Conservation (phyloP, 2,329 filamentous ascomycete species). For the Pseudogymnoascus pannorum region DNA sequence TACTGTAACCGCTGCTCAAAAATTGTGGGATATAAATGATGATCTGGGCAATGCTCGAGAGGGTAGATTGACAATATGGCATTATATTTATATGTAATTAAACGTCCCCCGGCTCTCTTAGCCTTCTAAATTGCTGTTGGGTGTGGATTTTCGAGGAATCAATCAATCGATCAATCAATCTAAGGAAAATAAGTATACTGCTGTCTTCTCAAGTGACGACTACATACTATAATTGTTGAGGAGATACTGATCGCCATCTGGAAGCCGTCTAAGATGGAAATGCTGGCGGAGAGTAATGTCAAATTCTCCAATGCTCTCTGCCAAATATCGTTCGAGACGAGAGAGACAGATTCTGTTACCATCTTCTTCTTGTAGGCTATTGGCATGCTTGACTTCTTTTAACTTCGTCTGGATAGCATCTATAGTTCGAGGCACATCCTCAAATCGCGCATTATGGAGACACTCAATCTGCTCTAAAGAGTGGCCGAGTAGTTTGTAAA, state of each 20-base stretch:
- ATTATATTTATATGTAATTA: too few relatives aligned
- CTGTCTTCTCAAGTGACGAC: background rate
- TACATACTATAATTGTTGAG: background rate
- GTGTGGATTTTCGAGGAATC: too few relatives aligned
- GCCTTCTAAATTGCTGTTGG: too few relatives aligned
- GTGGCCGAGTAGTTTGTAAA: background rate
- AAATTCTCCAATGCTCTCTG: background rate
- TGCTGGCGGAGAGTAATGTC: background rate
- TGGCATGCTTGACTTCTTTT: background rate
- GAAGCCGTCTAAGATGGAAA: background rate
- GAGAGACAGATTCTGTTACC: background rate
- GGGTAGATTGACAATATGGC: background rate
- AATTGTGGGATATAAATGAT: constrained; percentile 58
- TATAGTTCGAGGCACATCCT: background rate
- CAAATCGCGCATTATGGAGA: background rate
- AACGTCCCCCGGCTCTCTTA: too few relatives aligned
- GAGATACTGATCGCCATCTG: background rate
- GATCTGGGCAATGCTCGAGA: constrained; percentile 13
- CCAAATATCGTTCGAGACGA: background rate
- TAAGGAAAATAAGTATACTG: background rate
- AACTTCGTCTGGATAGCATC: background rate
- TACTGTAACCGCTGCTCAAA: constrained; percentile 58
- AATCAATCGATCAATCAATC: too few relatives aligned
- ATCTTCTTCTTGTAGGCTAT: background rate
- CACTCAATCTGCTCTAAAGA: background rate